phyloP scores from a whole-genome alignment of 208 protist genomes.

The Strigomonas galati region DNA sequence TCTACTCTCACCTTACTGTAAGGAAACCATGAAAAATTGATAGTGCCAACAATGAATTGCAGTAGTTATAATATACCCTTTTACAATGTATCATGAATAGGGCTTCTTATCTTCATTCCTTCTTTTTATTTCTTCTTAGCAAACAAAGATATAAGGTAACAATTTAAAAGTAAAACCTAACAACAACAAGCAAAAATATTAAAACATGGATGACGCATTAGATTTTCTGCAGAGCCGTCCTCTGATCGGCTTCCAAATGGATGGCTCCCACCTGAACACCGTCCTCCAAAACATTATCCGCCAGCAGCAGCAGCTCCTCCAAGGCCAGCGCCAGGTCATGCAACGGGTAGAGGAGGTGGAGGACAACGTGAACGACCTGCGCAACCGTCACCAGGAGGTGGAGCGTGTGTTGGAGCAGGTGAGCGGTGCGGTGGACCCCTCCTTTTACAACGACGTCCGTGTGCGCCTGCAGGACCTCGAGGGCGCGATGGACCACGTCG shows the following conservation, averaged over 20 bases:
- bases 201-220: slow-evolving; percentile 50
- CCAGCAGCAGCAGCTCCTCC: slow-evolving; percentile 50
- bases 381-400: slow-evolving; percentile 37
- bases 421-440: slow-evolving; percentile 19
- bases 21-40: neutral
- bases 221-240: slow-evolving; percentile 77
- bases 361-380: slow-evolving; percentile 37
- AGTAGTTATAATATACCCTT: neutral
- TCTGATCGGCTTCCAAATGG: slow-evolving; percentile 80
- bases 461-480: slow-evolving; percentile 52
- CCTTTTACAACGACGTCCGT: slow-evolving; percentile 32
- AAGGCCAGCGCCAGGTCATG: slow-evolving; percentile 32
- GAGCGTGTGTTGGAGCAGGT: slow-evolving; percentile 38
- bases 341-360: slow-evolving; percentile 44
- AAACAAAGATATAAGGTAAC: slow-evolving; percentile 3
- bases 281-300: slow-evolving; percentile 61
- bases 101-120: neutral
- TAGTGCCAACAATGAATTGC: neutral
- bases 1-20: neutral
- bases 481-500: slow-evolving; percentile 33
- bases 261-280: slow-evolving; percentile 72
- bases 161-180: neutral
- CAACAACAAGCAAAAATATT: neutral
- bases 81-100: neutral
- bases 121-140: neutral